phyloP scores from a whole-genome alignment of 2,329 filamentous ascomycete genomes.

The Calonectria henricotiae region DNA sequence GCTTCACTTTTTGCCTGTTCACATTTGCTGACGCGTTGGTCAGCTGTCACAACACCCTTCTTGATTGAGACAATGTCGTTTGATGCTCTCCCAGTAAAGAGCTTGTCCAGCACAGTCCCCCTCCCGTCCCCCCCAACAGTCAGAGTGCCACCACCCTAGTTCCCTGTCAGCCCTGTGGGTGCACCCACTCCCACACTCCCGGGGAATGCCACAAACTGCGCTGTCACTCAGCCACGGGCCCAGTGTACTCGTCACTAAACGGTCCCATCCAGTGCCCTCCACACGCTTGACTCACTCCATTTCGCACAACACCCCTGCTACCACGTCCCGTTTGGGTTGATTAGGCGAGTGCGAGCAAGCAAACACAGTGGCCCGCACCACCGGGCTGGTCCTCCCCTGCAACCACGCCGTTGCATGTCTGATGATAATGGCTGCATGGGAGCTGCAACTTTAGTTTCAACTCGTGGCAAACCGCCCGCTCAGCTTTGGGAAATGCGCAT shows the following conservation, averaged over 20 bases:
- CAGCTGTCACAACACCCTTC: no score
- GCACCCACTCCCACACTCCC: background rate
- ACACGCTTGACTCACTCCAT: background rate
- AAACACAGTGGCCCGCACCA: background rate
- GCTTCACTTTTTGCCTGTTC: background rate
- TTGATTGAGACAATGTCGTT: background rate
- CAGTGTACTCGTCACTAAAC: slow-evolving; percentile 1
- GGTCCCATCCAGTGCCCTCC: background rate
- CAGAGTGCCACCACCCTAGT: slow-evolving; percentile 1
- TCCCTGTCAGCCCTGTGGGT: slow-evolving; percentile 24
- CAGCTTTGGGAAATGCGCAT: background rate
- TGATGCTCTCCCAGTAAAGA: background rate
- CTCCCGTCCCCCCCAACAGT: background rate
- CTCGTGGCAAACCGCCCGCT: background rate
- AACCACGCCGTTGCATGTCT: slow-evolving; percentile 22
- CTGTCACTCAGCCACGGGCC: background rate
- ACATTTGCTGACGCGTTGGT: background rate
- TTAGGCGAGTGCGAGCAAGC: slow-evolving; percentile 29
- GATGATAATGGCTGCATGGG: slow-evolving; percentile 21
- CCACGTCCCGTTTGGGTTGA: background rate
- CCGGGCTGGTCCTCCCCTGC: background rate
- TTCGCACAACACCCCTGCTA: background rate
- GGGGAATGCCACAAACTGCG: background rate
- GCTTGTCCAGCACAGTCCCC: background rate
- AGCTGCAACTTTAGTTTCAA: background rate